Evolutionary conservation across 192 early-diverging fungal species (phyloP).

Genomic region (Geosiphon pyriformis): DNA sequence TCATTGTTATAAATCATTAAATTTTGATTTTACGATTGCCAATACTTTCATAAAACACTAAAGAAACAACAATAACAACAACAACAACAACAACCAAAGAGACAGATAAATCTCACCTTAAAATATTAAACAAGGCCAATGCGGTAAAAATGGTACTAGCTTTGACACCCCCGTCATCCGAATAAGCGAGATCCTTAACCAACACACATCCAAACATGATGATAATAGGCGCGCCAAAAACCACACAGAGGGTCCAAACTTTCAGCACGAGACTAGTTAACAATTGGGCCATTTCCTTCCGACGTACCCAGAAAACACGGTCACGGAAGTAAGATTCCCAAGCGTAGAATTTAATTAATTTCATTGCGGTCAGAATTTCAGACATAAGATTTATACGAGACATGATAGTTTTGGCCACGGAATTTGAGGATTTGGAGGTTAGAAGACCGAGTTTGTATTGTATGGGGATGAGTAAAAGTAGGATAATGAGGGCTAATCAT

Average conservation of each 20-base stretch:
- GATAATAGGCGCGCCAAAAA: conserved; percentile 60
- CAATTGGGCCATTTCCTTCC: conserved; percentile 51
- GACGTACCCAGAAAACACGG: conserved; percentile 50
- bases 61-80: too few species aligned
- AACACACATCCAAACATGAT: conserved; percentile 34
- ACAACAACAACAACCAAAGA: too few species aligned
- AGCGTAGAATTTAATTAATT: conserved; percentile 72
- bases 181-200: conserved; percentile 39
- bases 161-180: conserved; percentile 31
- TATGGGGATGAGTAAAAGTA: conserved; percentile 53
- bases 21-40: too few species aligned
- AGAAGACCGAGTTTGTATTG: conserved; percentile 53
- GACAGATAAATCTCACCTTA: conserved; percentile 36
- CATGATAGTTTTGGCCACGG: conserved; percentile 52
- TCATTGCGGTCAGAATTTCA: conserved; percentile 68
- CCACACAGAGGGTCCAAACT: conserved; percentile 50
- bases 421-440: conserved; percentile 43
- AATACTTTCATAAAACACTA: too few species aligned
- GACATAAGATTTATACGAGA: conserved; percentile 67
- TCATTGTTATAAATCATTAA: too few species aligned
- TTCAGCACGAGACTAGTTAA: conserved; percentile 48
- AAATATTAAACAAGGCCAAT: conserved; percentile 64
- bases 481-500: conserved; percentile 34
- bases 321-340: conserved; percentile 66
- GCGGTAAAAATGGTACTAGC: conserved; percentile 55